A percentile compares a stretch with the other conserved stretches of the same genome.
These are phyloP conservation scores for Cutaneotrichosporon sp. DNA, from an alignment of 1,284 basidiomycete genomes.

Conservation along the genomic window DNA sequence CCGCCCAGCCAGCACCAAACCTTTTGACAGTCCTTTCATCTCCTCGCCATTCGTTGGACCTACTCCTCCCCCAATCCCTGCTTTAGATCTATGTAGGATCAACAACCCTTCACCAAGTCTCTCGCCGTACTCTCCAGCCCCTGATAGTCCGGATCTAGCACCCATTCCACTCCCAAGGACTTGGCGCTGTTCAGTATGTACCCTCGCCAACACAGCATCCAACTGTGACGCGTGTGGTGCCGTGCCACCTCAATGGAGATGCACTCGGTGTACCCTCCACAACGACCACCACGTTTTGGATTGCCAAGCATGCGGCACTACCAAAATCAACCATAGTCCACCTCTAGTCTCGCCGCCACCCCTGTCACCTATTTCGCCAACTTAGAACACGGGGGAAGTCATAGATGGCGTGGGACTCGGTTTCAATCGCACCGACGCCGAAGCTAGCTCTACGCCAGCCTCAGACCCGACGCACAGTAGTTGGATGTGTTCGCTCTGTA, in stretches of 20 bases:
- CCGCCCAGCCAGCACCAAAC: neutral
- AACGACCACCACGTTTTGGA: neutral
- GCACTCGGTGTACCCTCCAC: neutral
- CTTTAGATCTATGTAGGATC: neutral
- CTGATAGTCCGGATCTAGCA: neutral
- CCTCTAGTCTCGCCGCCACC: neutral
- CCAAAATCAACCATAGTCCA: neutral
- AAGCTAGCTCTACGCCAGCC: neutral
- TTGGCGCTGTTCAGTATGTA: neutral
- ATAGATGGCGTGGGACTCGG: neutral
- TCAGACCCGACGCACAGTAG: neutral
- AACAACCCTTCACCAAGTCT: neutral
- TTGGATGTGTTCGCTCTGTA: neutral
- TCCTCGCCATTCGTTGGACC: neutral
- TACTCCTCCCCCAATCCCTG: neutral
- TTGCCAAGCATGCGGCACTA: neutral
- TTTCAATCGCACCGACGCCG: neutral
- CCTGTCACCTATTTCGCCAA: neutral
- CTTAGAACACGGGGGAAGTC: neutral
- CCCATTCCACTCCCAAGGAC: neutral
- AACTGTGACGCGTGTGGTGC: neutral
- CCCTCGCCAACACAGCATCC: neutral
- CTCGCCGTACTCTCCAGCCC: neutral
- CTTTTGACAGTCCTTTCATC: neutral
- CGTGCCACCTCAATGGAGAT: neutral